A percentile compares a stretch with the other conserved stretches of the same genome.
phyloP scores from a whole-genome alignment of 768 basidiomycete genomes.

The Rickenella mellea region DNA sequence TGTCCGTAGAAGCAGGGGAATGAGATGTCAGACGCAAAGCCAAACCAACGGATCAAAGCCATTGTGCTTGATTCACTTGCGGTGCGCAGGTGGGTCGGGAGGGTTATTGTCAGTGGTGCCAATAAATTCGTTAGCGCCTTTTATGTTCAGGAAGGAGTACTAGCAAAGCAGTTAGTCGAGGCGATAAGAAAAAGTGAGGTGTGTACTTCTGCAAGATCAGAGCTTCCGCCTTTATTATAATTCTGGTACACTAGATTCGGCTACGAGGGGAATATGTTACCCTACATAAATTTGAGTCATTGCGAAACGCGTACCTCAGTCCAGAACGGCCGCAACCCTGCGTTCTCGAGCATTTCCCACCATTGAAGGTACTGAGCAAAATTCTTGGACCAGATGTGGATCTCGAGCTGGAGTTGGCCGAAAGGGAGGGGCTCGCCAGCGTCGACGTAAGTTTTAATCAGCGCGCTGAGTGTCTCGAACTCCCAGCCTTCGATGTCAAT shows the following conservation, averaged over 20 bases:
- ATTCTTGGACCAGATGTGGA: slow-evolving; percentile 23
- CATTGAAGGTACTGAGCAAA: slow-evolving; percentile 21
- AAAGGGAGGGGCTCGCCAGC: slow-evolving; percentile 31
- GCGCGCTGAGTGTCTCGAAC: slow-evolving; percentile 30
- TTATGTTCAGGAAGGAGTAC: slow-evolving; percentile 46
- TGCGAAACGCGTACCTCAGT: no score
- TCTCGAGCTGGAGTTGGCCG: slow-evolving; percentile 37
- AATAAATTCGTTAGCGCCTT: no score
- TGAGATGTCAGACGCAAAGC: no score
- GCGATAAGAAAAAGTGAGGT: no score
- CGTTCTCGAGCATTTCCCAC: slow-evolving; percentile 38
- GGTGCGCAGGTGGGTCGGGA: no score
- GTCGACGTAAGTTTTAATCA: slow-evolving; percentile 28
- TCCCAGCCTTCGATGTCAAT: slow-evolving; percentile 42
- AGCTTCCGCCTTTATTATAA: slow-evolving; percentile 13
- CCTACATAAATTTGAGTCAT: no score
- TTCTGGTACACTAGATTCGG: slow-evolving; percentile 25
- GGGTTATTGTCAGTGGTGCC: no score
- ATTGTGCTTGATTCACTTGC: no score
- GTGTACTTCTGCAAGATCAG: slow-evolving; percentile 23
- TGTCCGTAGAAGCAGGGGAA: no score
- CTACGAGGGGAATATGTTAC: no score
- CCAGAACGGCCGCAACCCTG: slow-evolving; percentile 38
- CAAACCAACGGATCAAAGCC: no score
- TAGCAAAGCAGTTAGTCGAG: no score